Base-by-base conservation (phyloP, 1,284 basidiomycete species). In the Inonotus obliquus region DNA sequence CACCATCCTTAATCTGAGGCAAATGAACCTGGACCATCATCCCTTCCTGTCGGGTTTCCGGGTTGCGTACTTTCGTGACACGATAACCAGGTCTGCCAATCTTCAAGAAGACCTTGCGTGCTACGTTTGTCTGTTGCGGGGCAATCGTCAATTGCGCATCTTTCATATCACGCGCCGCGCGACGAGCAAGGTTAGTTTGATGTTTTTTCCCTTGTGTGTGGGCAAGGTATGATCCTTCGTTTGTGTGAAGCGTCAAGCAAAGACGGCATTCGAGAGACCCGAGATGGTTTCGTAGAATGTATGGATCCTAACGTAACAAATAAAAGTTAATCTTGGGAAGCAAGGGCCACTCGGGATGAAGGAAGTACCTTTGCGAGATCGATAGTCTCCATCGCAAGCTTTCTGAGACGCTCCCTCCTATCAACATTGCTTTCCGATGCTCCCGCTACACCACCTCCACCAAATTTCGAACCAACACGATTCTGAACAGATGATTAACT, bases 151-250 rank as follows among this genome's bases (percentile, higher is more conserved):
- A 76, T 71, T 92, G 88, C 0, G 87, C 86, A 70, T 98, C 95
- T 72, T 98, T 96, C 57, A 94, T 91, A 79, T 99, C 97, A 61
- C 89, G 85, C 11, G 96, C 96, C 0, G 97, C 97, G 68, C 97
- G 87, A 51, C 97, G 85, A 3, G 96, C 97, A 38, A 99, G 86
- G 72, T 99, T 99, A 1, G 96, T 98, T 74, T 99, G 97, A 72
- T 99, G 97, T 74, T 99, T 99, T 79, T 99, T 99, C 32, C 97
- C 97, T 78, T 99, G 97, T 0, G 97, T 99, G 69, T 99, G 97
- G 0, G 97, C 96, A 53, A 99, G 89, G 74, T 99, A 99, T 21
- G 95, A 98, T 27, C 97, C 97, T 77, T 99, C 97, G 73, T 99
- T 99, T 25, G 97, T 98, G 77, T 99, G 97, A 5, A 99, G 84